phyloP scores from a whole-genome alignment of 176 grass and related monocot species.

The Dendrocalamus sinicus region DNA sequence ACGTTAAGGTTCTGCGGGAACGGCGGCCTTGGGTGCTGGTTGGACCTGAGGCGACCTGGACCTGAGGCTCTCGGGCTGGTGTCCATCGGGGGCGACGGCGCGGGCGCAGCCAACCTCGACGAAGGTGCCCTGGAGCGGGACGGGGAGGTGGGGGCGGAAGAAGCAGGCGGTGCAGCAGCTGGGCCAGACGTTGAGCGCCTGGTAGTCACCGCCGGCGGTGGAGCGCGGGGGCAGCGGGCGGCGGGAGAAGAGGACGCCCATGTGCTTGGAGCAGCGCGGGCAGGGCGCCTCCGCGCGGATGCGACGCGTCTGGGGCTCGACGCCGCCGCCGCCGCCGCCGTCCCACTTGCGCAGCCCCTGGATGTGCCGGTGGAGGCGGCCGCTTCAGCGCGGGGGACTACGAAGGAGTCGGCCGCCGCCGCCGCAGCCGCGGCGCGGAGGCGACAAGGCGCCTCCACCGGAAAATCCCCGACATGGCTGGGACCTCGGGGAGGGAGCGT shows the following conservation, averaged over 20 bases:
- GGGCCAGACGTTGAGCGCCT: conserved; percentile 88
- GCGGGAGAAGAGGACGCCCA: conserved; percentile 86
- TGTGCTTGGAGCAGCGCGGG: conserved; percentile 94
- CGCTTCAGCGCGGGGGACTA: too few species aligned
- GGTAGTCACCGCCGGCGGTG: conserved; percentile 61
- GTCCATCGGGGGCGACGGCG: conserved; percentile 12
- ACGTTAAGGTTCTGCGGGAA: conserved; percentile 67
- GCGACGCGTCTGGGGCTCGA: too few species aligned
- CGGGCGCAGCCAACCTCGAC: conserved; percentile 87
- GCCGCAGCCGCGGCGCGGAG: too few species aligned
- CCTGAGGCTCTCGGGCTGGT: background rate
- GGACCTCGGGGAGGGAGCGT: too few species aligned
- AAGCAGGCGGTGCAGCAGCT: conserved; percentile 94
- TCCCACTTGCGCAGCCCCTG: too few species aligned
- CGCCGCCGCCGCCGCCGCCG: too few species aligned
- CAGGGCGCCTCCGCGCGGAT: conserved; percentile 78
- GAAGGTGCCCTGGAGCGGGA: conserved; percentile 87
- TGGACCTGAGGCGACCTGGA: conserved; percentile 37
- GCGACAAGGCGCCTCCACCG: too few species aligned
- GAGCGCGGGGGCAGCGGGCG: conserved; percentile 40
- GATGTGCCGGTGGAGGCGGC: too few species aligned
- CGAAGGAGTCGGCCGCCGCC: too few species aligned
- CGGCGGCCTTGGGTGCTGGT: conserved; percentile 73
- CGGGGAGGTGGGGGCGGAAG: conserved; percentile 75
- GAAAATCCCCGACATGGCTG: too few species aligned